Conservation (phyloP, 2,329 filamentous ascomycete genomes). For the Didymella lethalis region DNA sequence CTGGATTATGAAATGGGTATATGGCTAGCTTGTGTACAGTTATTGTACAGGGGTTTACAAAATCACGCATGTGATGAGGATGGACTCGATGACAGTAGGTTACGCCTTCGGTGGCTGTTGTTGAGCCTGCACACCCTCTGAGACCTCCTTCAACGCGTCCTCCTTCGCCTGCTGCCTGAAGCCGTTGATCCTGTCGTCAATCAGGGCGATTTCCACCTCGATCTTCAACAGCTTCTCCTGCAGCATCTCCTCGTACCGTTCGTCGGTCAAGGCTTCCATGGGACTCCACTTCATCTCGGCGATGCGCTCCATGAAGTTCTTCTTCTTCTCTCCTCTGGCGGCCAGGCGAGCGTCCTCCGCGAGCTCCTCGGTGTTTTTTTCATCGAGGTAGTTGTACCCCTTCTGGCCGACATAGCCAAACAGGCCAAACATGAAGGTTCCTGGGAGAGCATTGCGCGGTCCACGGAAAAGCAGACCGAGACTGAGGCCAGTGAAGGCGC, state of each 20-base stretch:
- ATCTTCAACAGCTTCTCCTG: conserved; percentile 74
- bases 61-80: background rate
- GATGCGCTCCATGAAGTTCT: conserved; percentile 59
- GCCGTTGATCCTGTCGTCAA: conserved; percentile 76
- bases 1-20: background rate
- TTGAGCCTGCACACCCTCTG: conserved; percentile 4
- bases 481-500: conserved; percentile 67
- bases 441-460: conserved; percentile 57
- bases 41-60: background rate
- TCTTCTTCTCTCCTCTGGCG: conserved; percentile 37
- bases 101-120: conserved; percentile 14
- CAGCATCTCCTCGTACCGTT: conserved; percentile 76
- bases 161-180: conserved; percentile 48
- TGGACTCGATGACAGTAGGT: background rate
- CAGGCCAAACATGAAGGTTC: conserved; percentile 65
- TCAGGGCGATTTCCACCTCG: conserved; percentile 78
- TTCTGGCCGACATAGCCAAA: conserved; percentile 66
- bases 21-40: background rate
- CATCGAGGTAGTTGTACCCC: conserved; percentile 62
- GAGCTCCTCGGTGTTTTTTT: conserved; percentile 51
- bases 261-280: conserved; percentile 72
- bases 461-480: conserved; percentile 64
- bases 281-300: conserved; percentile 74
- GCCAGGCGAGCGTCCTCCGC: conserved; percentile 43
- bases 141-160: conserved; percentile 24